Conservation (phyloP, 257 asterid species). For the Solanum corneliomulleri region DNA sequence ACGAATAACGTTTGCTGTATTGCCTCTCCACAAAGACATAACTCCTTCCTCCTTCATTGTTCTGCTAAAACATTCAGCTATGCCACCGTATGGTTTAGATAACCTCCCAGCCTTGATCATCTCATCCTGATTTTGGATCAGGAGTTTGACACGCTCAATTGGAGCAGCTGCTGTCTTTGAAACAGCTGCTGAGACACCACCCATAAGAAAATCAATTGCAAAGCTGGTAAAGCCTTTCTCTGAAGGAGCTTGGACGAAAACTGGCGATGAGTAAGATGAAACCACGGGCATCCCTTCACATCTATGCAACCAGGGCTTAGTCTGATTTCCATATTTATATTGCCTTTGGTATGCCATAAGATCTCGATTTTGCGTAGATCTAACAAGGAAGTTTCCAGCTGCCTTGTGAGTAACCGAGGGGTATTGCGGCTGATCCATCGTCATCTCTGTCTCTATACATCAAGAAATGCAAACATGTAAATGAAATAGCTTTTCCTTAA, state of each 20-base stretch:
- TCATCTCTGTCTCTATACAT: background rate
- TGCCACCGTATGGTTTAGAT: conserved; percentile 32
- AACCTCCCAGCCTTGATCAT: conserved; percentile 35
- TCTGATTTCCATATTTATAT: conserved; percentile 3
- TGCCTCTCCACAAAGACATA: conserved; percentile 36
- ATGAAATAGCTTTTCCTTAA: background rate
- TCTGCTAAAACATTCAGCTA: conserved; percentile 25
- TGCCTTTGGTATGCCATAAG: conserved; percentile 4
- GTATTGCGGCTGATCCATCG: conserved; percentile 8
- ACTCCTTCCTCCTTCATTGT: conserved; percentile 25
- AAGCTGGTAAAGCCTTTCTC: conserved; percentile 24
- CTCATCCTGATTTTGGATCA: conserved; percentile 36
- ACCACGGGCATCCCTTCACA: conserved; percentile 3
- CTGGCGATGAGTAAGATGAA: conserved; percentile 14
- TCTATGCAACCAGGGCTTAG: conserved; percentile 11
- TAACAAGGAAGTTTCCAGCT: conserved; percentile 4
- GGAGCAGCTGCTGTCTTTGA: conserved; percentile 42
- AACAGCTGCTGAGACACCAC: conserved; percentile 43
- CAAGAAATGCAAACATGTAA: background rate
- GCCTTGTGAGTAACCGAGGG: conserved; percentile 16
- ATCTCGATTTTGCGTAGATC: conserved; percentile 1
- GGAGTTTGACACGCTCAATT: conserved; percentile 33
- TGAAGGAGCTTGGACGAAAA: conserved; percentile 27
- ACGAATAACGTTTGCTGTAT: conserved; percentile 35
- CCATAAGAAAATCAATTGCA: conserved; percentile 30